Base-by-base conservation (phyloP, 257 asterid species). In the Solanum chaucha region DNA sequence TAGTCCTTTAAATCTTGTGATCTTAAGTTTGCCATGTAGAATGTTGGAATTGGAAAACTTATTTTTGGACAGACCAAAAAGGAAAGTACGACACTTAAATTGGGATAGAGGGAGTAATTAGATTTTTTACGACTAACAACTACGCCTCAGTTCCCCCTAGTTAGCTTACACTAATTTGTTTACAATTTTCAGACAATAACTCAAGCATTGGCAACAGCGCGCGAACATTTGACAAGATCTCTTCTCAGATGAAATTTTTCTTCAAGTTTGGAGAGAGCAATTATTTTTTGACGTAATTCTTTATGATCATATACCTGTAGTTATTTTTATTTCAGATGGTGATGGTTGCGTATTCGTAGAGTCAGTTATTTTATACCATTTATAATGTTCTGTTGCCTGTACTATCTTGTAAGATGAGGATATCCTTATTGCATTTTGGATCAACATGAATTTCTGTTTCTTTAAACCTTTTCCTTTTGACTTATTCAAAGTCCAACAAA, bases 171-270 rank as follows among this genome's bases (percentile, higher is more conserved):
- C 28, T 58, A 58, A 58, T 58, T 72, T 72, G 20, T 17, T 80
- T 24, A 8, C 46, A 74, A 74, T 90, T 28, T 88, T 36, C 95
- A 94, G 98, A 94, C 96, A 32, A 91, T 93, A 89, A 71, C 93
- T 86, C 96, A 94, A 90, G 98, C 98, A 24, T 89, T 94, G 74
- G 98, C 96, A 58, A 92, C 98, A n/a, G 98, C 98, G 10, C 94
- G 95, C 14, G 96, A 94, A 88, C 98, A 94, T 85, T 89, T 94
- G 90, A 90, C 96, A 86, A 91, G 98, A 90, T 93, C 98, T 3
- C 95, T 94, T 68, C 93, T 94, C 48, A 91, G 93, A 86, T 94
- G 91, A 93, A 80, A 70, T 17, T 24, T 26, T 87, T 71, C 83
- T 22, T 64, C 38, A 55, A 58, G 71, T 78, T 30, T 59, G 73